Percentiles rank a stretch among this genome's conserved stretches.
Conservation (phyloP, 805 yeast species). For the Danielia reshetovae region DNA sequence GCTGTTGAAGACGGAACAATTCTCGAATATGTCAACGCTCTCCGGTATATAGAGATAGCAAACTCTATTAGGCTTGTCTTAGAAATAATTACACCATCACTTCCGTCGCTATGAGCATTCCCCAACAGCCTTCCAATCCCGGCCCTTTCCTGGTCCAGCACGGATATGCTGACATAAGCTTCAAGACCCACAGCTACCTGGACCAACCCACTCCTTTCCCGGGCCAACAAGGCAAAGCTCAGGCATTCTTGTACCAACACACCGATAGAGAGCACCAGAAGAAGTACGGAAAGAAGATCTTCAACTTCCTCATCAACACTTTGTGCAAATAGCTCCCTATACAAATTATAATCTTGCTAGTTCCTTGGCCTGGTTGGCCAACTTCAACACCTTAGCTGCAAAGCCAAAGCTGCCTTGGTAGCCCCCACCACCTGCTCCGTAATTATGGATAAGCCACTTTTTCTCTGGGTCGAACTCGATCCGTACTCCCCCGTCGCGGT, state of each 20-base stretch:
- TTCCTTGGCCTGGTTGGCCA: too few relatives aligned
- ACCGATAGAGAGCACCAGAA: slow-evolving; percentile 31
- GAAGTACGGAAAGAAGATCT: slow-evolving; percentile 25
- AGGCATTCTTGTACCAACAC: slow-evolving; percentile 24
- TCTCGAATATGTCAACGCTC: too few relatives aligned
- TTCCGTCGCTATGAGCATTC: slow-evolving; percentile 20
- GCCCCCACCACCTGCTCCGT: slow-evolving; percentile 47
- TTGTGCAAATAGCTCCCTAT: slow-evolving; percentile 16
- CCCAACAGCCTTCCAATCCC: slow-evolving; percentile 27
- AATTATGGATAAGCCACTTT: slow-evolving; percentile 52
- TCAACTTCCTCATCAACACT: slow-evolving; percentile 19
- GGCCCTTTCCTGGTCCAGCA: slow-evolving; percentile 26
- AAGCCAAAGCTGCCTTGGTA: slow-evolving; percentile 65
- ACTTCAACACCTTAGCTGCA: slow-evolving; percentile 42
- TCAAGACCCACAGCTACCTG: slow-evolving; percentile 27
- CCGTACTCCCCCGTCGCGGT: slow-evolving; percentile 32
- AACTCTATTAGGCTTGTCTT: too few relatives aligned
- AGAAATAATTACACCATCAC: too few relatives aligned
- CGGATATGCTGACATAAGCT: slow-evolving; percentile 28
- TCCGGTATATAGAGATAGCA: background rate
- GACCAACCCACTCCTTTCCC: slow-evolving; percentile 33
- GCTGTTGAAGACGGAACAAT: too few relatives aligned
- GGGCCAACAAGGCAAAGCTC: slow-evolving; percentile 23
- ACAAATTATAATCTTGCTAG: too few relatives aligned
- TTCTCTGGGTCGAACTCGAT: slow-evolving; percentile 26